Conservation (phyloP, 2,329 filamentous ascomycete species). For the Penicillium decumbens region DNA sequence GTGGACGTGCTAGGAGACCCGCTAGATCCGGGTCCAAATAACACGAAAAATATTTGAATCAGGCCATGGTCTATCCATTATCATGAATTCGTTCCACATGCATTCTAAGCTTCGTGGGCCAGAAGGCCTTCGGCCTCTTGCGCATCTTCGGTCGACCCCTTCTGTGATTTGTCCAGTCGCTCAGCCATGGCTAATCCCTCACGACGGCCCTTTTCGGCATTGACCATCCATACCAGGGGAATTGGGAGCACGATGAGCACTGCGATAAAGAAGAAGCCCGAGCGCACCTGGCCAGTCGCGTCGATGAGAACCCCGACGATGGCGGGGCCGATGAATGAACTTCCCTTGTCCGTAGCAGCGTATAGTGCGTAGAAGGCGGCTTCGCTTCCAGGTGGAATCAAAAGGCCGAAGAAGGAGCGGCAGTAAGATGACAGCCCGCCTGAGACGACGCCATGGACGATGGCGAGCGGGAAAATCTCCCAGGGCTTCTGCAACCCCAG, state of each 20-base stretch:
- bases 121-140: slow-evolving; percentile 32
- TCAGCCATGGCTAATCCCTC: slow-evolving; percentile 33
- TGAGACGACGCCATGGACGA: slow-evolving; percentile 80
- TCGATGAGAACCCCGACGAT: slow-evolving; percentile 88
- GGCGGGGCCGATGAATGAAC: slow-evolving; percentile 80
- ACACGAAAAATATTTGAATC: background rate
- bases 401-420: slow-evolving; percentile 76
- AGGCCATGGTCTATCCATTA: background rate
- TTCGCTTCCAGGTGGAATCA: slow-evolving; percentile 85
- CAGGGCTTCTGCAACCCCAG: slow-evolving; percentile 78
- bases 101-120: slow-evolving; percentile 7
- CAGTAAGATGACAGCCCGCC: slow-evolving; percentile 84
- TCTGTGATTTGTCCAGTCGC: slow-evolving; percentile 18
- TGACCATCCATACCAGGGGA: slow-evolving; percentile 71
- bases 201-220: slow-evolving; percentile 35
- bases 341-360: slow-evolving; percentile 91
- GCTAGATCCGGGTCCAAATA: background rate
- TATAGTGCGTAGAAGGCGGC: slow-evolving; percentile 92
- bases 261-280: slow-evolving; percentile 85
- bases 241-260: slow-evolving; percentile 74
- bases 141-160: slow-evolving; percentile 9
- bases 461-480: slow-evolving; percentile 88
- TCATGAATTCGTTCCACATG: background rate
- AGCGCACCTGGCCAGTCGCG: slow-evolving; percentile 65
- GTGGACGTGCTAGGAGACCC: background rate